These are phyloP conservation scores for Raffaelea arxii DNA, from an alignment of 2,329 filamentous ascomycete species.

Conservation along the genomic window DNA sequence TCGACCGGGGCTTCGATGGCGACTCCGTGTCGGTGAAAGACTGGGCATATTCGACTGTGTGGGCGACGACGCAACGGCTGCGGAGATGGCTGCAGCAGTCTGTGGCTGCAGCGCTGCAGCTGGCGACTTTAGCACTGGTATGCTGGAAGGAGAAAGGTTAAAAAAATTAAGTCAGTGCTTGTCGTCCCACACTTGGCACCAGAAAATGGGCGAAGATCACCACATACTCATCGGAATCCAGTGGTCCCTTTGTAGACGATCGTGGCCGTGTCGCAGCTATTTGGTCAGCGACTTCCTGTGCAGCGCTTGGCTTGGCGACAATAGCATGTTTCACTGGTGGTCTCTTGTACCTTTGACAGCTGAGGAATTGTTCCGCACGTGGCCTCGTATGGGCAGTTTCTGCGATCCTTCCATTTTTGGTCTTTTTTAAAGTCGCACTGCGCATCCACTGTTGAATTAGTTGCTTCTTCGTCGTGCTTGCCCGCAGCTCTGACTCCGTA, in stretches of 20 bases:
- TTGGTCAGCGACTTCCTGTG: constrained; percentile 7
- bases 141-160: neutral
- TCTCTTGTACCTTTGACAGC: constrained; percentile 24
- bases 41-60: neutral
- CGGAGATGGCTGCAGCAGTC: constrained; percentile 14
- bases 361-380: constrained; percentile 27
- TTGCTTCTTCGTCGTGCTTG: neutral
- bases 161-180: constrained; percentile 9
- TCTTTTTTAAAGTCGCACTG: neutral
- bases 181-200: constrained; percentile 2
- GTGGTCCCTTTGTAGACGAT: constrained; percentile 66
- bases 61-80: constrained; percentile 8
- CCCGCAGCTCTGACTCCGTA: neutral
- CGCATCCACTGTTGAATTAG: neutral
- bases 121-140: constrained; percentile 13
- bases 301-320: neutral
- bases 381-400: constrained; percentile 14
- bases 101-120: constrained; percentile 8
- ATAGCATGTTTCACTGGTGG: neutral
- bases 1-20: neutral
- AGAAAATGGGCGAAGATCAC: no score
- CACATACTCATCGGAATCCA: constrained; percentile 66
- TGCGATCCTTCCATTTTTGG: constrained; percentile 13
- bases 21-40: neutral
- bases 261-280: constrained; percentile 47